Base-by-base conservation (phyloP, 768 basidiomycete genomes). In the Melanogaster broomeanus region DNA sequence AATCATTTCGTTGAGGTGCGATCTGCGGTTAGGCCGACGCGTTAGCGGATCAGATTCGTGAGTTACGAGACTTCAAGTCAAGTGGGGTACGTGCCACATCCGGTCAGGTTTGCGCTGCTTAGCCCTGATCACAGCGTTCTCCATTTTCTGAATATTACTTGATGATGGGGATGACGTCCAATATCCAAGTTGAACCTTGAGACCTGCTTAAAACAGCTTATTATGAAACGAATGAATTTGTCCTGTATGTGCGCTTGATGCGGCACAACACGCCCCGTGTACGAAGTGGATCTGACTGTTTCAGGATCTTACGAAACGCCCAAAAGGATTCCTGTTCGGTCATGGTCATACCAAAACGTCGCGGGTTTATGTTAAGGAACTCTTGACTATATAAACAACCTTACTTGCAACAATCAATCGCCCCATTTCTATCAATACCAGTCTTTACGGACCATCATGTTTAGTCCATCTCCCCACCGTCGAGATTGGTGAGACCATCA, bases 401-500 rank as follows among this genome's bases (percentile, higher is more conserved):
- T 8, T 6, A 8, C n/a, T 40, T 35, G 9, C 24, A 42, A 38
- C 31, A 21, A 31, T 16, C 33, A 12, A 16, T 37, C 35, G 27
- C 12, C 41, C 25, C 8, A 16, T 25, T 21, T 38, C 19, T 18
- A 2, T 3, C 10, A 21, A 30, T 37, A 37, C 35, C 18, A 1
- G 31, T 33, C 19, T 35, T 18, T 24, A 22, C n/a, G 18, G 24
- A 30, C 45, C 34, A 6, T n/a, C 49, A 68, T 68, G 67, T 63
- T 68, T 45, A 59, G 51, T 25, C 21, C 15, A 33, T 68, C 67
- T 18, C 48, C 48, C 3, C 67, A 68, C 45, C 64, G 59, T 27
- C 58, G 48, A 13, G 68, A 66, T 42, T 69, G 69, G 67, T 70
- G 45, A 64, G 68, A 24, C 6, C 16, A 6, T 19, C 13, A 2